Conservation (phyloP, 2,329 filamentous ascomycete genomes). For the Cercospora sp. region DNA sequence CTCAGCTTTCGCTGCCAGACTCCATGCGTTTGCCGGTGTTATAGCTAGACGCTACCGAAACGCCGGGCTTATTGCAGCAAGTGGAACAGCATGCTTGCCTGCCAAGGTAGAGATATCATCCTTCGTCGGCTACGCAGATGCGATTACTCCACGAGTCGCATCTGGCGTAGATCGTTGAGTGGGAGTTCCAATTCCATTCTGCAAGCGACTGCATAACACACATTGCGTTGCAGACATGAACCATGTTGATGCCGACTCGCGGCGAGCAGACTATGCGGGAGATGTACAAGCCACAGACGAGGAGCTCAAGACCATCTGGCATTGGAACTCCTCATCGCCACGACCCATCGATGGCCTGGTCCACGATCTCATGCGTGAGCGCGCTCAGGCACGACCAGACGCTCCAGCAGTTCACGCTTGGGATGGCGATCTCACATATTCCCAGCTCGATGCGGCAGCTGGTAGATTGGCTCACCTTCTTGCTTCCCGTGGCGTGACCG, state of each 20-base stretch:
- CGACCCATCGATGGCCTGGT: slow-evolving; percentile 22
- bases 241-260: neutral
- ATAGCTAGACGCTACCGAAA: neutral
- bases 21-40: neutral
- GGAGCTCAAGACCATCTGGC: slow-evolving; percentile 27
- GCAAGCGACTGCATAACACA: neutral
- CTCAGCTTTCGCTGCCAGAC: neutral
- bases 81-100: neutral
- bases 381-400: slow-evolving; percentile 25
- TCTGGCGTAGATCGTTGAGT: neutral
- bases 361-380: slow-evolving; percentile 29
- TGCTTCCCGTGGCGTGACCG: neutral
- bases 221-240: neutral
- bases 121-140: neutral
- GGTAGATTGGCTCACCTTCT: slow-evolving; percentile 23
- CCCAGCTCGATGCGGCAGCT: slow-evolving; percentile 29
- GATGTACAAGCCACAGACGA: neutral
- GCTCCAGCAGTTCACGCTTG: slow-evolving; percentile 32
- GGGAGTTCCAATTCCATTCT: neutral
- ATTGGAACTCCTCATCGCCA: slow-evolving; percentile 23
- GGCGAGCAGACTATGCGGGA: neutral
- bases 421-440: slow-evolving; percentile 34
- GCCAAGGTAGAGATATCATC: neutral
- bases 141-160: neutral
- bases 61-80: neutral